Evolutionary conservation across 345 rosid species (phyloP).

Genomic region (Salix exigua): DNA sequence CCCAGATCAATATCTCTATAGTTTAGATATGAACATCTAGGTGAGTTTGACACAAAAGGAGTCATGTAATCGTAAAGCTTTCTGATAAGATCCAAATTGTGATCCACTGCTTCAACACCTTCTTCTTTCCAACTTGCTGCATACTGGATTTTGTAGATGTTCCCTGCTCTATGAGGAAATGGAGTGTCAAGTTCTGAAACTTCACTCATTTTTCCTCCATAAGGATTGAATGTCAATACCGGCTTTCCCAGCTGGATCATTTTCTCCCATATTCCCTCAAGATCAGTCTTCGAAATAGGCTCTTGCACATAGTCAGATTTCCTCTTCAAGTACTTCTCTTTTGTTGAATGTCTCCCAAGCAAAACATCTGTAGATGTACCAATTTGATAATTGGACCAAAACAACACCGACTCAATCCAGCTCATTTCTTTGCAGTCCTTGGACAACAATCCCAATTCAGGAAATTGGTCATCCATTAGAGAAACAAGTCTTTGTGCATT

Average conservation of each 20-base stretch:
- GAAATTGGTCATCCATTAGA: not conserved
- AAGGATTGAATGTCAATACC: conserved; percentile 41
- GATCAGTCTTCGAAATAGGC: conserved; percentile 33
- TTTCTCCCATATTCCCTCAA: conserved; percentile 33
- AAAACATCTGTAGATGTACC: conserved; percentile 20
- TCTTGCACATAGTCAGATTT: conserved; percentile 61
- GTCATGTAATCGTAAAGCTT: conserved; percentile 42
- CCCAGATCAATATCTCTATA: conserved; percentile 70
- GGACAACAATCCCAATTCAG: not conserved
- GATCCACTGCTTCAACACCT: conserved; percentile 18
- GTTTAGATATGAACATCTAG: conserved; percentile 52
- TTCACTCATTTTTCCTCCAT: conserved; percentile 51
- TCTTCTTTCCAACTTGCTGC: conserved; percentile 30
- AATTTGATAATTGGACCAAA: conserved; percentile 17
- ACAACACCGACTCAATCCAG: conserved; percentile 17
- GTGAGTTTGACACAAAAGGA: conserved; percentile 44
- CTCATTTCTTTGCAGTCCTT: conserved; percentile 6
- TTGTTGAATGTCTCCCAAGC: not conserved
- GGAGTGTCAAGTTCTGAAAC: conserved; percentile 36
- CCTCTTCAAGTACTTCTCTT: not conserved
- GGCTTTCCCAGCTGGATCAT: conserved; percentile 13
- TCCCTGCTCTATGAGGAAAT: conserved; percentile 58
- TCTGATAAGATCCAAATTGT: conserved; percentile 36
- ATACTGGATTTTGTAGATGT: conserved; percentile 48
- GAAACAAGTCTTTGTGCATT: not conserved